Conservation (phyloP, 1,284 basidiomycete genomes). For the Cryptococcus sp. region DNA sequence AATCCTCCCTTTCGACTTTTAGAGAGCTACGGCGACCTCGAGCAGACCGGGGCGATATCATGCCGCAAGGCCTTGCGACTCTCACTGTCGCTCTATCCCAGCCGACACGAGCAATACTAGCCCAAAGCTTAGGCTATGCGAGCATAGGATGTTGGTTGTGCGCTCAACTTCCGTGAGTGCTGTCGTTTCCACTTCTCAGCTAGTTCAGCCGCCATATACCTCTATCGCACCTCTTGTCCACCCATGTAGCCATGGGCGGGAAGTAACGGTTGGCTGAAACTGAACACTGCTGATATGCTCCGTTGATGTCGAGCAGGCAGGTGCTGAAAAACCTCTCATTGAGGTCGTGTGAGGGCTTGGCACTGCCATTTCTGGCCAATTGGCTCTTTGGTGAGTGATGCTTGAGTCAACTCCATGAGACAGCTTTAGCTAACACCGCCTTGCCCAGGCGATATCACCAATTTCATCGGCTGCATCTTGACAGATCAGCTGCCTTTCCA, state of each 20-base stretch:
- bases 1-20: too few relatives aligned
- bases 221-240: background rate
- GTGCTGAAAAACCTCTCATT: conserved; percentile 73
- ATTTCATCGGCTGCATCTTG: conserved; percentile 80
- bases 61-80: too few relatives aligned
- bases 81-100: background rate
- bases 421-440: background rate
- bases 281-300: conserved; percentile 3
- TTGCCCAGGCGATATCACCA: conserved; percentile 76
- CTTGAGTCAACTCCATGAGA: background rate
- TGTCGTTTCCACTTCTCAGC: background rate
- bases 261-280: too few relatives aligned
- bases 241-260: too few relatives aligned
- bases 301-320: conserved; percentile 58
- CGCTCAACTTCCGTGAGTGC: conserved; percentile 84
- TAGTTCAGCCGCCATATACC: background rate
- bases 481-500: conserved; percentile 94
- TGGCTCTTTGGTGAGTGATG: conserved; percentile 75
- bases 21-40: too few relatives aligned
- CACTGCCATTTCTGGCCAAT: conserved; percentile 83
- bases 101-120: conserved; percentile 17
- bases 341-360: conserved; percentile 79
- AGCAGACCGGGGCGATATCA: too few relatives aligned
- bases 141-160: conserved; percentile 87
- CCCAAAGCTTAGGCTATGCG: conserved; percentile 64